These are phyloP conservation scores for Fennellomyces sp. DNA, from an alignment of 371 early-diverging fungal genomes.

Conservation along the genomic window DNA sequence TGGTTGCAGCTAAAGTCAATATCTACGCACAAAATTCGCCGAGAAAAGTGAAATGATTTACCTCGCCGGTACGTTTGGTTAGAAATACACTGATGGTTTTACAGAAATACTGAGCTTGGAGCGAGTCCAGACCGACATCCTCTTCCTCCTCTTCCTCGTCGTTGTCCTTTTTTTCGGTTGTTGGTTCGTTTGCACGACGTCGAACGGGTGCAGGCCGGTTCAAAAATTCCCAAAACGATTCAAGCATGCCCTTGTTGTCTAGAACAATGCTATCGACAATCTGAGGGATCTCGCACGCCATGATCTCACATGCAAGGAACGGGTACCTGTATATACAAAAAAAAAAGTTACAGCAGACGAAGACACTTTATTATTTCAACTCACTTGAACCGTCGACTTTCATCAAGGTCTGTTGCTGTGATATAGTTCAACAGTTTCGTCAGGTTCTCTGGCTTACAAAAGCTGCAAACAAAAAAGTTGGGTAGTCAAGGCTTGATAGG, in stretches of 20 bases:
- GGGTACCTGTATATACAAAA: constrained; percentile 62
- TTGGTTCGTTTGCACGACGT: constrained; percentile 11
- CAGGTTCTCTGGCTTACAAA: constrained; percentile 28
- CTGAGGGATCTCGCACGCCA: constrained; percentile 84
- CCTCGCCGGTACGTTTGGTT: constrained; percentile 82
- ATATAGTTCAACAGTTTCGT: constrained; percentile 63
- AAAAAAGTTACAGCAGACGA: not conserved
- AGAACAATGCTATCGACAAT: constrained; percentile 74
- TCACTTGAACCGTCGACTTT: constrained; percentile 28
- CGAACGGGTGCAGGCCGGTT: constrained; percentile 65
- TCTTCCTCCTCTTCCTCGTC: constrained; percentile 3
- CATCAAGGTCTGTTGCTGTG: constrained; percentile 32
- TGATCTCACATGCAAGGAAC: constrained; percentile 83
- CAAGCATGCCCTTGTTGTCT: constrained; percentile 70
- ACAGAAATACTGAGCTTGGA: constrained; percentile 86
- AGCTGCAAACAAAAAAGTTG: constrained; percentile 17
- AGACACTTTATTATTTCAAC: constrained; percentile 9
- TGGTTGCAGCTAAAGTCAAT: not conserved
- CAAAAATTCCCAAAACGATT: constrained; percentile 81
- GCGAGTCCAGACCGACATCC: constrained; percentile 54
- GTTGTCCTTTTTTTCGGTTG: not conserved
- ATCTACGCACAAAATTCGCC: constrained; percentile 8
- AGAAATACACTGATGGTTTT: constrained; percentile 86
- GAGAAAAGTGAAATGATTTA: constrained; percentile 29
- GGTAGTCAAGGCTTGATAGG: constrained; percentile 8